Base-by-base conservation (phyloP, 768 basidiomycete genomes). In the Infundibulicybe gibba region DNA sequence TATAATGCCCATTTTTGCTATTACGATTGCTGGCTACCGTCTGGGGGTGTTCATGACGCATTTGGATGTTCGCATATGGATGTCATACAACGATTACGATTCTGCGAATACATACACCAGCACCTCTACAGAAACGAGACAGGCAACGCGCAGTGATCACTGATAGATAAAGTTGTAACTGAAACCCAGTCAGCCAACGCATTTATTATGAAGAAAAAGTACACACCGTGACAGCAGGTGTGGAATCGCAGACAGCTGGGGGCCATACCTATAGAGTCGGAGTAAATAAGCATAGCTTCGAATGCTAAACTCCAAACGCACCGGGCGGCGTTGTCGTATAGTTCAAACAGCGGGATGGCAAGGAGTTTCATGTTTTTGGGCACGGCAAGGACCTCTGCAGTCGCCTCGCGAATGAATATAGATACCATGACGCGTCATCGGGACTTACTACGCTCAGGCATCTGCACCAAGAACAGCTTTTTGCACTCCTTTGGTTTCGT, bases 331-430 rank as follows among this genome's bases (percentile, higher is more conserved):
- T 99, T 99, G 64, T 98, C 97, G 61, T 98, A 99, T 12, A 98
- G 73, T 67, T 99, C 97, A 60, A 95, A 97, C 32, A 99, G 74
- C 0, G 97, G 97, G 40, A 97, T 92, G 14, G 94, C 95, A 35
- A 95, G 82, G 6, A 99, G 80, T 62, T 98, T 98, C 95, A 98
- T 97, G 66, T 99, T 99, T 69, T 90, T 91, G 0, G 97, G 97
- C 3, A 99, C 94, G 0, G 94, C 92, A 8, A 99, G 83, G 13
- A 95, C 90, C 65, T 97, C 95, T 97, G 65, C 17, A 20, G 38
- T 15, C 21, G 41, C 33, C 30, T 25, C 40, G 37, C 35, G 45
- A 35, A 17, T 44, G 16, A 34, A 16, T 40, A 39, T 31, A 31
- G 43, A 40, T 25, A n/a, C n/a, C 25, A 32, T 40, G 31, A 31